Conservation (phyloP, 2,329 filamentous ascomycete species). For the Trichoderma afroharzianum region DNA sequence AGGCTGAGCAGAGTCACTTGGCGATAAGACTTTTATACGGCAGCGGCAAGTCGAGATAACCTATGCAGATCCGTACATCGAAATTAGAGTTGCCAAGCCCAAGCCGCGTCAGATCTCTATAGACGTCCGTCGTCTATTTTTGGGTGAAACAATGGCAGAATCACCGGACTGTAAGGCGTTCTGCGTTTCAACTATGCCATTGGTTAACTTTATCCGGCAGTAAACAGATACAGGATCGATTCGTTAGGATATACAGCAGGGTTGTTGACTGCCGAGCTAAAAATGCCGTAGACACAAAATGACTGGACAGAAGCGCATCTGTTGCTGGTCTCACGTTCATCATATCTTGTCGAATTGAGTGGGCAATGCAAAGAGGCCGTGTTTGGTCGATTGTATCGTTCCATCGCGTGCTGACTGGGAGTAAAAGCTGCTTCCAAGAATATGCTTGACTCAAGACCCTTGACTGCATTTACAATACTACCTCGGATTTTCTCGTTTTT, state of each 20-base stretch:
- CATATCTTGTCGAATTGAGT: background rate
- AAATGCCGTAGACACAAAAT: background rate
- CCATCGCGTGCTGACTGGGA: background rate
- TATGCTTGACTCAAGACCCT: background rate
- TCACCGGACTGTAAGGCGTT: background rate
- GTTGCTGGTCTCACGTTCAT: background rate
- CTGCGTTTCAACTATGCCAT: background rate
- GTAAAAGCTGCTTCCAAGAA: background rate
- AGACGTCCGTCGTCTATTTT: background rate
- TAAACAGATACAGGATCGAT: background rate
- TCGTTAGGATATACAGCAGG: background rate
- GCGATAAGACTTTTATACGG: background rate
- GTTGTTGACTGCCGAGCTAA: background rate
- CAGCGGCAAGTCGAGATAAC: background rate
- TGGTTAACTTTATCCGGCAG: background rate
- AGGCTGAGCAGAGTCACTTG: background rate
- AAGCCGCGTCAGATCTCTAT: background rate
- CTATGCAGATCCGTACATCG: background rate
- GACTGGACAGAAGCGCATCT: background rate
- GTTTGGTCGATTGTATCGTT: background rate
- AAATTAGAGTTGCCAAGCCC: background rate
- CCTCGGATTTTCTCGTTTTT: background rate
- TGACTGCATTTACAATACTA: background rate
- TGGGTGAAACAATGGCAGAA: background rate
- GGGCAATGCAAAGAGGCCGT: background rate